Percentiles rank a stretch among this genome's conserved stretches.
These are phyloP conservation scores for Talaromyces sp. DNA, from an alignment of 2,329 filamentous ascomycete species.

Conservation along the genomic window DNA sequence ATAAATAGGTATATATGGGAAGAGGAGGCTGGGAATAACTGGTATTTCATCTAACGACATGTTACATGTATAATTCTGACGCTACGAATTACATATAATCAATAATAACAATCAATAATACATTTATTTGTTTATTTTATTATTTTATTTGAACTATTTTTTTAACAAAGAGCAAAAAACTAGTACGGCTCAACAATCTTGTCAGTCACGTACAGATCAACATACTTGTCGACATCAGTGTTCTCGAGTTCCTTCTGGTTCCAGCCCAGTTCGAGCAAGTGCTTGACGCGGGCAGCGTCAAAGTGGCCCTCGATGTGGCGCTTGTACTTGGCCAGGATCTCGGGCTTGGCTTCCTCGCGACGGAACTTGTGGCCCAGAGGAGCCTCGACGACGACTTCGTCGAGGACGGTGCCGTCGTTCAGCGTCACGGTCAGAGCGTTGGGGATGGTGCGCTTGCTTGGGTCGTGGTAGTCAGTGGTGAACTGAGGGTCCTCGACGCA, in stretches of 20 bases:
- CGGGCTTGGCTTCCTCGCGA: slow-evolving; percentile 94
- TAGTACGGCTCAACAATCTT: slow-evolving; percentile 27
- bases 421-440: slow-evolving; percentile 94
- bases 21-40: not conserved
- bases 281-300: slow-evolving; percentile 67
- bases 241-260: slow-evolving; percentile 70
- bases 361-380: slow-evolving; percentile 87
- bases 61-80: not conserved
- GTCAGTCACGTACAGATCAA: slow-evolving; percentile 72
- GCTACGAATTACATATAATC: not conserved
- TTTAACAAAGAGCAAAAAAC: not conserved
- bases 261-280: slow-evolving; percentile 75
- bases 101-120: not conserved
- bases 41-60: not conserved
- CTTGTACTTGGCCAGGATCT: slow-evolving; percentile 94
- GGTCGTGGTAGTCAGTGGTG: slow-evolving; percentile 93
- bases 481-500: slow-evolving; percentile 96
- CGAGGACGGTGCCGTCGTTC: slow-evolving; percentile 86
- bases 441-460: slow-evolving; percentile 87
- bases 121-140: not conserved
- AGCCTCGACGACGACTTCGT: slow-evolving; percentile 88
- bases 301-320: slow-evolving; percentile 84
- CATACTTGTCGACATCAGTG: slow-evolving; percentile 85
- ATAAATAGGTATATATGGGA: not conserved
- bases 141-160: not conserved